A percentile compares a stretch with the other conserved stretches of the same genome.
Conservation (phyloP, 2,329 filamentous ascomycete species). For the Chaetomium sp. region DNA sequence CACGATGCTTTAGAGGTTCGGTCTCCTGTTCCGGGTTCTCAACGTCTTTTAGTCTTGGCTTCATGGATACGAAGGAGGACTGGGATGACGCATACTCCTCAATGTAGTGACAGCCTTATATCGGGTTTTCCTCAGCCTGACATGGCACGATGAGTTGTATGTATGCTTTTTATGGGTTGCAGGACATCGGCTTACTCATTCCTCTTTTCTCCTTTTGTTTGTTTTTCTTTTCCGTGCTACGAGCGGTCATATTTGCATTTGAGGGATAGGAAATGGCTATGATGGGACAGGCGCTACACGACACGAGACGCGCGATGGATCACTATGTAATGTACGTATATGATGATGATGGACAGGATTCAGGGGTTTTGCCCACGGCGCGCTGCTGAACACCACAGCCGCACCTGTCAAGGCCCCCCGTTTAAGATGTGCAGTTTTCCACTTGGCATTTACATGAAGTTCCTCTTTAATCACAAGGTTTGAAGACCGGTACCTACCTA, state of each 20-base stretch:
- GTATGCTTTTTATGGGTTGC: background rate
- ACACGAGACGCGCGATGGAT: background rate
- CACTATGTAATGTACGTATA: background rate
- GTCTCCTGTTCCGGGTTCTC: background rate
- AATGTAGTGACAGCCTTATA: background rate
- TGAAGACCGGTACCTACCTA: too few species aligned
- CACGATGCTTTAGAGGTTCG: background rate
- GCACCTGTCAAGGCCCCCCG: too few species aligned
- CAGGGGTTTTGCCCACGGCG: background rate
- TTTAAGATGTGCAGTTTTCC: too few species aligned
- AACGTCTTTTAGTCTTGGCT: background rate
- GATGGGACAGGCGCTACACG: background rate
- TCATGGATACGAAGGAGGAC: background rate
- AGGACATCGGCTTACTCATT: background rate
- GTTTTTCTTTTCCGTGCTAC: background rate
- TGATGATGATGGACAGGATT: background rate
- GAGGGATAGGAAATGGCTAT: background rate
- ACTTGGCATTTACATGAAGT: too few species aligned
- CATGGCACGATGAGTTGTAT: background rate
- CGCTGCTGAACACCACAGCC: too few species aligned
- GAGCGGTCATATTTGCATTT: background rate
- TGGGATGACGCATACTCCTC: background rate
- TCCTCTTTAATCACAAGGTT: too few species aligned
- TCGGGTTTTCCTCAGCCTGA: background rate
- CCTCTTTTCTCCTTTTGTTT: background rate